Percentiles rank a stretch among this genome's conserved stretches.
Conservation (phyloP, 2,329 filamentous ascomycete genomes). For the Alternaria ethzedia region DNA sequence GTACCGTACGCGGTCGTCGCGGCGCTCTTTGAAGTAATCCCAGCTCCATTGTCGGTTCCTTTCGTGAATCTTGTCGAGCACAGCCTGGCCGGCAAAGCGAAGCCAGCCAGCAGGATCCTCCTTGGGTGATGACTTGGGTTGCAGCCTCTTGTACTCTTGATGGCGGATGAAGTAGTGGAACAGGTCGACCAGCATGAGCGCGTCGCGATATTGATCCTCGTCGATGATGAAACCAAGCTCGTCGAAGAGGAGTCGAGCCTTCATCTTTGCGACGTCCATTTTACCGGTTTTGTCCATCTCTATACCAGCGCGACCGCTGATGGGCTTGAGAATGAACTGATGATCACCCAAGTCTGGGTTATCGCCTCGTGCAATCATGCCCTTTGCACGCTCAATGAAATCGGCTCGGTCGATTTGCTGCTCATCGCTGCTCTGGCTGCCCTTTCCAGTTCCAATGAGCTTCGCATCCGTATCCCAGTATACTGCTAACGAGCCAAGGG, state of each 20-base stretch:
- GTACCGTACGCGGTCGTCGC: constrained; percentile 87
- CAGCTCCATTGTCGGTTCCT: constrained; percentile 93
- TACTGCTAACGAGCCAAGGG: constrained; percentile 83
- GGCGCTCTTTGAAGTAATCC: constrained; percentile 90
- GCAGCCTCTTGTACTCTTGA: constrained; percentile 92
- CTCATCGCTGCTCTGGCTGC: constrained; percentile 65
- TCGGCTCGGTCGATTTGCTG: constrained; percentile 74
- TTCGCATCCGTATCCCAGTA: constrained; percentile 98
- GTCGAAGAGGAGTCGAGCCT: constrained; percentile 90
- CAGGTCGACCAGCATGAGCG: constrained; percentile 95
- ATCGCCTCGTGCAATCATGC: constrained; percentile 78
- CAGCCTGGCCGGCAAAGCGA: constrained; percentile 85
- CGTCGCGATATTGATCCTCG: constrained; percentile 96
- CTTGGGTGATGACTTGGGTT: constrained; percentile 83
- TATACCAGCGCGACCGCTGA: constrained; percentile 92
- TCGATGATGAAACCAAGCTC: constrained; percentile 98
- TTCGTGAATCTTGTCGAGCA: constrained; percentile 93
- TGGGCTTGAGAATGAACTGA: constrained; percentile 94
- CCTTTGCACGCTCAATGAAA: constrained; percentile 76
- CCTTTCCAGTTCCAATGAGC: constrained; percentile 81
- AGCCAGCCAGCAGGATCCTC: constrained; percentile 94
- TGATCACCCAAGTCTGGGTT: constrained; percentile 65
- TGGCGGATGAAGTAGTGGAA: constrained; percentile 99
- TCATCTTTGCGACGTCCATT: constrained; percentile 79
- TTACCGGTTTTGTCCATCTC: constrained; percentile 94